Evolutionary conservation across 2,329 filamentous ascomycete species (phyloP).

Genomic region (Clarireedia hainanense): DNA sequence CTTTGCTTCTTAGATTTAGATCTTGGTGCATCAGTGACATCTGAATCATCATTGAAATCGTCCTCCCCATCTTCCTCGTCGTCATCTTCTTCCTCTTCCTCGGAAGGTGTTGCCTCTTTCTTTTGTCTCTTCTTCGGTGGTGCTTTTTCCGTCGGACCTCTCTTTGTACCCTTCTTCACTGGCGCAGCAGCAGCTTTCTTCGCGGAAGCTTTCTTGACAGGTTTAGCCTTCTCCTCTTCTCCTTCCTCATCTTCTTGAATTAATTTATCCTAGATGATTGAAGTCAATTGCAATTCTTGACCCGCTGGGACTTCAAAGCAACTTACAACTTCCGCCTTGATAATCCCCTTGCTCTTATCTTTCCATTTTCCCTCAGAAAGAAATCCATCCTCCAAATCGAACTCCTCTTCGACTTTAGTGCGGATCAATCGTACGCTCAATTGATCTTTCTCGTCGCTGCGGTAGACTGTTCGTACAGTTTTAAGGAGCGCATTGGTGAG

Average conservation of each 20-base stretch:
- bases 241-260: slow-evolving; percentile 13
- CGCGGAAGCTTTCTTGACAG: neutral
- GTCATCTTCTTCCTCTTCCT: slow-evolving; percentile 22
- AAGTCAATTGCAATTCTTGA: neutral
- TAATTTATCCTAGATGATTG: slow-evolving; percentile 4
- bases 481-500: slow-evolving; percentile 12
- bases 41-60: neutral
- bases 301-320: neutral
- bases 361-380: slow-evolving; percentile 47
- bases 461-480: slow-evolving; percentile 7
- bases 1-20: slow-evolving; percentile 12
- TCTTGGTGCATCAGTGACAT: slow-evolving; percentile 12
- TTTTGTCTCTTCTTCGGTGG: slow-evolving; percentile 27
- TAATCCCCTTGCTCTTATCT: slow-evolving; percentile 48
- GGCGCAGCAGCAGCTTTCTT: slow-evolving; percentile 31
- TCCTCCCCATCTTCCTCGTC: slow-evolving; percentile 4
- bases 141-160: slow-evolving; percentile 34
- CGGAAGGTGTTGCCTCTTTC: slow-evolving; percentile 22
- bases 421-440: slow-evolving; percentile 52
- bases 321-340: slow-evolving; percentile 47
- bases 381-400: slow-evolving; percentile 43
- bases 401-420: slow-evolving; percentile 40
- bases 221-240: slow-evolving; percentile 4
- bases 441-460: slow-evolving; percentile 27
- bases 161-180: slow-evolving; percentile 28